Percentiles rank a stretch among this genome's conserved stretches.
Conservation (phyloP, 495 filamentous ascomycete genomes). For the Penicillium herquei region DNA sequence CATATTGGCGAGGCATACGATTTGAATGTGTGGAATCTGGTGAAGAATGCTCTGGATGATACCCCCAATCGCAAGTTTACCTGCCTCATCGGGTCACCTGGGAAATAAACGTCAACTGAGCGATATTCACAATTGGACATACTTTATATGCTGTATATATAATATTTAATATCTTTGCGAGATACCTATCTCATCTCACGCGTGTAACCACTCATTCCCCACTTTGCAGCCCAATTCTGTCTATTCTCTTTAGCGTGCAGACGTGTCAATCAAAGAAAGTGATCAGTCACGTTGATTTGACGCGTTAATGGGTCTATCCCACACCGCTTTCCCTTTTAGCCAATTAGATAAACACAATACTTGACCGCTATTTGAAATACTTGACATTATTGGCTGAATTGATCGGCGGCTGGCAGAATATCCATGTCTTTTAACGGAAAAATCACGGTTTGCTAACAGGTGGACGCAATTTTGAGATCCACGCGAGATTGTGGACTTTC, state of each 20-base stretch:
- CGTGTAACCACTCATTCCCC: no score
- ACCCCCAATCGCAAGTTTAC: constrained; percentile 34
- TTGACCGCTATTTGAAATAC: background rate
- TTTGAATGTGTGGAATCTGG: constrained; percentile 53
- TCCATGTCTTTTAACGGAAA: background rate
- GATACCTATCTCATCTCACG: background rate
- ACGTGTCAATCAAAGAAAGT: no score
- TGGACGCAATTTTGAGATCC: no score
- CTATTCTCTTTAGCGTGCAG: no score
- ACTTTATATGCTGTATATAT: background rate
- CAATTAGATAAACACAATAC: background rate
- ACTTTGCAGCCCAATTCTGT: no score
- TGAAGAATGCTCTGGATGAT: constrained; percentile 49
- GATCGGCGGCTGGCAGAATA: background rate
- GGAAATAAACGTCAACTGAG: constrained; percentile 20
- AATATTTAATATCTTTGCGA: background rate
- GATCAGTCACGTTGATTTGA: no score
- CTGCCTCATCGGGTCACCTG: constrained; percentile 38
- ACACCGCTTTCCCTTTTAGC: background rate
- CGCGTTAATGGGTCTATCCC: no score
- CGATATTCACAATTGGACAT: no score
- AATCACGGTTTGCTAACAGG: no score
- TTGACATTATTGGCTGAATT: background rate
- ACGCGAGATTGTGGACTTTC: no score
- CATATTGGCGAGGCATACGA: constrained; percentile 56